Conservation (phyloP, 345 rosid genomes). For the Citrus cavaleriei region DNA sequence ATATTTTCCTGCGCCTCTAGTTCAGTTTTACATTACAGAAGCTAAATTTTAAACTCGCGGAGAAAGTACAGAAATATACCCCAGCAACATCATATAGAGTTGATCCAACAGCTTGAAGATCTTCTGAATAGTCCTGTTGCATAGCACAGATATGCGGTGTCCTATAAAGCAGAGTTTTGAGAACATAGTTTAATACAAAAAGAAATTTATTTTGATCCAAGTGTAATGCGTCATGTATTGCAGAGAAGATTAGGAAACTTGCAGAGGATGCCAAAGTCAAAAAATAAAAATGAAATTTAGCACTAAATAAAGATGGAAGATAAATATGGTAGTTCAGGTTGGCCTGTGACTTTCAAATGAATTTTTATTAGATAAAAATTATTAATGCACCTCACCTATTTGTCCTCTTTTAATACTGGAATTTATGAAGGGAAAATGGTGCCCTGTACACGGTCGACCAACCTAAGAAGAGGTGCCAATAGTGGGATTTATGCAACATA, state of each 20-base stretch:
- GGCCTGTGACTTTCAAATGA: neutral
- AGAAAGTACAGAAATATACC: constrained; percentile 31
- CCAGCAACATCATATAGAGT: constrained; percentile 39
- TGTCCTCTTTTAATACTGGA: neutral
- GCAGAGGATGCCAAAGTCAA: neutral
- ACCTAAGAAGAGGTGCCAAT: neutral
- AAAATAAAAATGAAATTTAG: neutral
- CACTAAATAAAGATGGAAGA: neutral
- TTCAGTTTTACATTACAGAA: neutral
- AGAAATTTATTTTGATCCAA: neutral
- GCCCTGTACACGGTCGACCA: no score
- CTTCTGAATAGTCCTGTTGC: constrained; percentile 63
- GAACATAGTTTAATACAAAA: neutral
- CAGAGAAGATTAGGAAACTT: neutral
- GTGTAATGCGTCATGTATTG: neutral
- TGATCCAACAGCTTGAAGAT: constrained; percentile 64
- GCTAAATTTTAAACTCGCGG: neutral
- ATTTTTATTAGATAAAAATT: neutral
- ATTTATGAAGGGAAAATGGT: neutral
- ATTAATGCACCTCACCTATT: neutral
- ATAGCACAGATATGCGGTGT: constrained; percentile 64
- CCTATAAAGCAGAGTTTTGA: constrained; percentile 25
- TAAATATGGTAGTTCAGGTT: neutral
- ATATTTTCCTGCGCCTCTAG: neutral
- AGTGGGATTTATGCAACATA: neutral